These are phyloP conservation scores for Plasmopara halstedii DNA, from an alignment of 352 stramenopile genomes.

Conservation along the genomic window DNA sequence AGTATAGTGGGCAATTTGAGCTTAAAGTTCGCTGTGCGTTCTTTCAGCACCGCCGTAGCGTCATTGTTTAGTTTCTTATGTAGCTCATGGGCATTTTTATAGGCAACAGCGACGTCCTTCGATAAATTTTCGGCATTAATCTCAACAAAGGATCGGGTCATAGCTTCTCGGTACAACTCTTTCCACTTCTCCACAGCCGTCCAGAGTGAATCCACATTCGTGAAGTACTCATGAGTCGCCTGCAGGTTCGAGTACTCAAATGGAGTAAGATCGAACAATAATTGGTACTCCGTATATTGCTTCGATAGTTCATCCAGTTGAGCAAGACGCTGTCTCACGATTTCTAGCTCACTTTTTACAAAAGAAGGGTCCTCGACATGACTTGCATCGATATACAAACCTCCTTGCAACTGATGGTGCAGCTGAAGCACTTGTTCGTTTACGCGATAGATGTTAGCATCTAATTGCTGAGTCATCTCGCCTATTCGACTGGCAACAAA, in stretches of 20 bases:
- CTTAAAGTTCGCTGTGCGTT: conserved; percentile 86
- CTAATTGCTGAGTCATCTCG: conserved; percentile 90
- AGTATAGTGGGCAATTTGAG: conserved; percentile 87
- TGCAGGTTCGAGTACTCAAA: conserved; percentile 89
- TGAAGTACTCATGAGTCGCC: conserved; percentile 81
- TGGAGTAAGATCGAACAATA: conserved; percentile 83
- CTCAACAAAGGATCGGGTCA: conserved; percentile 81
- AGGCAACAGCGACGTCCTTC: conserved; percentile 79
- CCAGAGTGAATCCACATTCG: conserved; percentile 83
- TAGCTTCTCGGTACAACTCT: conserved; percentile 56
- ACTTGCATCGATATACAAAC: conserved; percentile 81
- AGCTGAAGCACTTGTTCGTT: conserved; percentile 88
- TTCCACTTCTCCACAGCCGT: conserved; percentile 83
- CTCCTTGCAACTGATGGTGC: conserved; percentile 70
- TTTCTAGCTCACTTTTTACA: conserved; percentile 76
- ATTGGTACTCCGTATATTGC: conserved; percentile 90
- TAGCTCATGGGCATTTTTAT: conserved; percentile 84
- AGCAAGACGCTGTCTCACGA: conserved; percentile 72
- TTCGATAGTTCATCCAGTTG: conserved; percentile 85
- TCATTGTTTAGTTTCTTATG: conserved; percentile 91
- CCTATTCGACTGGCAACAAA: conserved; percentile 82
- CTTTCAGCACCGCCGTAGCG: conserved; percentile 82
- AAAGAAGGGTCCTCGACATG: conserved; percentile 81
- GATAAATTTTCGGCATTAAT: conserved; percentile 85
- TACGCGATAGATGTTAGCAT: conserved; percentile 88